phyloP scores from a whole-genome alignment of 805 yeast species.

The Myxozyma nipponensis region DNA sequence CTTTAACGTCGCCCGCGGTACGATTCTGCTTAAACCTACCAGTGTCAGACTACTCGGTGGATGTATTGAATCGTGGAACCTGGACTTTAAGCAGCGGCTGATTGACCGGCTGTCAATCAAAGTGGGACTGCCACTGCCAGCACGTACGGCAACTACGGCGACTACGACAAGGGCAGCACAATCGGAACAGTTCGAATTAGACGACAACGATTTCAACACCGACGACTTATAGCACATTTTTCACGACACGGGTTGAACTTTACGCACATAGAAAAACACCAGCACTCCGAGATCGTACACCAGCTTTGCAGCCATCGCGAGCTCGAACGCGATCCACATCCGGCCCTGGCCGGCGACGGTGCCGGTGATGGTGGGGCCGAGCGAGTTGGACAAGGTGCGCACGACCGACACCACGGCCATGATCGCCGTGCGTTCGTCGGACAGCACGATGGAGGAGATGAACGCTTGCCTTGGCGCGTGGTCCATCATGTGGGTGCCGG shows the following conservation, averaged over 20 bases:
- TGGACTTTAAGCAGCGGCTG: constrained; percentile 4
- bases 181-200: background rate
- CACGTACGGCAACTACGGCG: background rate
- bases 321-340: constrained; percentile 33
- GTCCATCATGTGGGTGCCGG: constrained; percentile 73
- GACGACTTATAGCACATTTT: background rate
- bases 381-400: constrained; percentile 75
- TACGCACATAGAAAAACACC: constrained; percentile 1
- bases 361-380: constrained; percentile 81
- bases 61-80: constrained; percentile 16
- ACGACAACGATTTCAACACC: background rate
- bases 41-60: constrained; percentile 19
- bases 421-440: constrained; percentile 62
- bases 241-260: background rate
- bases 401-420: constrained; percentile 83
- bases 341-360: constrained; percentile 48
- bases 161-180: background rate
- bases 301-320: constrained; percentile 36
- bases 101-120: background rate
- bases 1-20: constrained; percentile 10
- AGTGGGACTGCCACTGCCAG: background rate
- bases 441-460: constrained; percentile 60
- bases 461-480: constrained; percentile 85
- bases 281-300: constrained; percentile 33
- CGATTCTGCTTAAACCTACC: constrained; percentile 12